phyloP scores from a whole-genome alignment of 768 basidiomycete genomes.

The Trametes meyenii region DNA sequence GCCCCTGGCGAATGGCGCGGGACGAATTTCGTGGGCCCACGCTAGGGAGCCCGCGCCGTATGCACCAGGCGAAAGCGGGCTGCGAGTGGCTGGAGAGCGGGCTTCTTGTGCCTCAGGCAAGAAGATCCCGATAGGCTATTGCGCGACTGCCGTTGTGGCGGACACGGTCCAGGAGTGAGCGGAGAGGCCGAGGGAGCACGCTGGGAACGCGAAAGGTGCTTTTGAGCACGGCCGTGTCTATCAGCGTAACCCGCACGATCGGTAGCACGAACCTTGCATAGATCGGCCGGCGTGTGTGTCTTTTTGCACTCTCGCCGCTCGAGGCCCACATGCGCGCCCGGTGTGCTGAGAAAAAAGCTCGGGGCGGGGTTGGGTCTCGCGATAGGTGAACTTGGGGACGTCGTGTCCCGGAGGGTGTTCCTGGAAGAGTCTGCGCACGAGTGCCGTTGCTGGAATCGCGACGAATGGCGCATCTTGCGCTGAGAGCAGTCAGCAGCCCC shows the following conservation, averaged over 20 bases:
- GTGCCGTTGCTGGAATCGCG: background rate
- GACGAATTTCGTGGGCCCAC: slow-evolving; percentile 6
- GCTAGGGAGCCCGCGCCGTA: slow-evolving; percentile 13
- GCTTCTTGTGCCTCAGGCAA: slow-evolving; percentile 17
- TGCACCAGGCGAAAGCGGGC: slow-evolving; percentile 1
- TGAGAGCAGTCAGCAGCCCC: background rate
- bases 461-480: slow-evolving; percentile 1
- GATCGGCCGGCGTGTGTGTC: slow-evolving; percentile 9
- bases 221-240: slow-evolving; percentile 29
- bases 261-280: slow-evolving; percentile 15
- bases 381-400: slow-evolving; percentile 16
- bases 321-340: slow-evolving; percentile 16
- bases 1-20: slow-evolving; percentile 14
- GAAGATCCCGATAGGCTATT: slow-evolving; percentile 26
- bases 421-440: background rate
- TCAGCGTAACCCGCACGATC: slow-evolving; percentile 25
- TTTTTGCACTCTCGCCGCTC: slow-evolving; percentile 14
- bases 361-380: slow-evolving; percentile 4
- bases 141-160: slow-evolving; percentile 14
- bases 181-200: slow-evolving; percentile 19
- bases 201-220: slow-evolving; percentile 19
- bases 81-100: slow-evolving; percentile 16
- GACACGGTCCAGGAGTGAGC: slow-evolving; percentile 23
- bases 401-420: background rate
- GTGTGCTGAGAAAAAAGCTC: slow-evolving; percentile 13